A percentile compares a stretch with the other conserved stretches of the same genome.
phyloP scores from a whole-genome alignment of 257 asterid species.

The Vinca minor region DNA sequence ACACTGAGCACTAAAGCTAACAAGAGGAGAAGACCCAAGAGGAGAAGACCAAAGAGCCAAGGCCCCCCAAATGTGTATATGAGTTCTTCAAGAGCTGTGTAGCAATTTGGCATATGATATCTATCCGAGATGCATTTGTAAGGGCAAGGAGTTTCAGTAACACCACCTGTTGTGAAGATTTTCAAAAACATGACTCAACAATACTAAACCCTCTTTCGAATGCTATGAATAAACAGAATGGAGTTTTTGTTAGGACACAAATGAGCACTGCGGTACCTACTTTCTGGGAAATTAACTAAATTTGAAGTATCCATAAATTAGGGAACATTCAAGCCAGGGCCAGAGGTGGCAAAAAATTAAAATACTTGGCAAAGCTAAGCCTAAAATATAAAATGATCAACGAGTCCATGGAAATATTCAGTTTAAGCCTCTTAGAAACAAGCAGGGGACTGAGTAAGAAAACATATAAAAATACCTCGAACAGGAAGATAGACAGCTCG shows the following conservation, averaged over 20 bases:
- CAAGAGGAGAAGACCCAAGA: conserved; percentile 74
- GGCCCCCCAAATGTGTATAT: conserved; percentile 98
- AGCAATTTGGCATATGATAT: conserved; percentile 95
- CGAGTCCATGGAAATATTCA: background rate
- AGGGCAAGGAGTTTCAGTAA: conserved; percentile 89
- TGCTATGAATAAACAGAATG: no score
- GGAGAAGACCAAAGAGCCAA: conserved; percentile 92
- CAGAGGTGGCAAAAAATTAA: background rate
- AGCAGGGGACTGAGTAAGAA: background rate
- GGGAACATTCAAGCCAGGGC: background rate
- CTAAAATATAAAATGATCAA: background rate
- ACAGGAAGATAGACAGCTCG: conserved; percentile 68
- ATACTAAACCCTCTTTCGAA: no score
- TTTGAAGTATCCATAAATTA: background rate
- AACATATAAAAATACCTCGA: conserved; percentile 57
- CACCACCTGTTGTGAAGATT: conserved; percentile 58
- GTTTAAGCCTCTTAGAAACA: background rate
- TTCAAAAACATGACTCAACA: no score
- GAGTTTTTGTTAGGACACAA: no score
- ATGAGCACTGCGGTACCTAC: no score
- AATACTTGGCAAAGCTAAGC: background rate
- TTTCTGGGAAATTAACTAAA: background rate
- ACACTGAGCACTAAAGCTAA: conserved; percentile 95
- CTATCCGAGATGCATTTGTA: conserved; percentile 80
- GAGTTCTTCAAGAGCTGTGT: conserved; percentile 93